phyloP scores from a whole-genome alignment of 225 moss, liverwort and hornwort species.

The Polytrichum formosum region DNA sequence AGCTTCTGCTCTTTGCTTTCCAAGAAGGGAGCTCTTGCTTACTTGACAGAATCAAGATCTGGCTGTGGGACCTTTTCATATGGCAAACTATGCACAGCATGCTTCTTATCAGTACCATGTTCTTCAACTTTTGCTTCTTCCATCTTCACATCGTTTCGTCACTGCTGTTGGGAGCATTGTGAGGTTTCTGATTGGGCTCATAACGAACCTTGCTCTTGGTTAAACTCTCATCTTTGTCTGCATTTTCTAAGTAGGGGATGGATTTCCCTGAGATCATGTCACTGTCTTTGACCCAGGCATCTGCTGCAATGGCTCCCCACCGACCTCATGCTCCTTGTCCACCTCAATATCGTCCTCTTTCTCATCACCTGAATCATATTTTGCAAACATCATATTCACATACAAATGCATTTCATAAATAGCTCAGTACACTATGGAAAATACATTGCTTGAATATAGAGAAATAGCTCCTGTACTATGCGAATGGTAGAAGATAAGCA shows the following conservation, averaged over 20 bases:
- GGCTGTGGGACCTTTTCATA: constrained; percentile 49
- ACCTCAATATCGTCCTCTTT: not conserved
- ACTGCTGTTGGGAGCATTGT: not conserved
- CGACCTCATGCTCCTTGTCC: constrained; percentile 18
- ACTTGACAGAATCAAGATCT: constrained; percentile 32
- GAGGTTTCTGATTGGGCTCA: not conserved
- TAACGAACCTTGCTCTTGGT: constrained; percentile 16
- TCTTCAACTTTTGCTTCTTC: constrained; percentile 2
- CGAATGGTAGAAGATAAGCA: too few relatives aligned
- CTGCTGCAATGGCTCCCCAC: constrained; percentile 35
- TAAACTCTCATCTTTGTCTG: constrained; percentile 10
- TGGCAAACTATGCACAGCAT: constrained; percentile 26
- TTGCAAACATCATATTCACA: not conserved
- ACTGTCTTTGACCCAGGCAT: constrained; percentile 18
- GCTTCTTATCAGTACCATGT: constrained; percentile 11
- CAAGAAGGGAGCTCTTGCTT: constrained; percentile 1
- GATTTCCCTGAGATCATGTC: constrained; percentile 16
- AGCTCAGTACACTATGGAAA: not conserved
- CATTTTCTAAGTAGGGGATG: constrained; percentile 10
- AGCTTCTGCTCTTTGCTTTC: not conserved
- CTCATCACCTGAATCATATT: constrained; percentile 18
- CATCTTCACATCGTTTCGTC: constrained; percentile 10
- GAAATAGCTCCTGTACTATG: too few relatives aligned
- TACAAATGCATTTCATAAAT: not conserved
- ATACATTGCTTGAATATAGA: too few relatives aligned